These are phyloP conservation scores for Sphaerulina musiva DNA, from an alignment of 2,329 filamentous ascomycete species.

Conservation along the genomic window DNA sequence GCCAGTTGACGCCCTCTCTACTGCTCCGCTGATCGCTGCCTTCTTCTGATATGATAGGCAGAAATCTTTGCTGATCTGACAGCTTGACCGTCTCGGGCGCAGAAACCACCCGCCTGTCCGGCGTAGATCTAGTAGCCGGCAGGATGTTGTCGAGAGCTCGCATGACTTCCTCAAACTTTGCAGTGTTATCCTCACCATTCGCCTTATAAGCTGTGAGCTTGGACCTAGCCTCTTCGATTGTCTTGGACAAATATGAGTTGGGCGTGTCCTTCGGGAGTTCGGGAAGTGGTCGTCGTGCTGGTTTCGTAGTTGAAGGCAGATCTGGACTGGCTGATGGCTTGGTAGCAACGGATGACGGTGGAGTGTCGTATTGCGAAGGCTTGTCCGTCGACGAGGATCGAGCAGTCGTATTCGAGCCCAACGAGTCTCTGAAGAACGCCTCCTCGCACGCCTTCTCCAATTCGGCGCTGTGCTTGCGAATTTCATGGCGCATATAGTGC, in stretches of 20 bases:
- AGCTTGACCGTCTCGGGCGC: constrained; percentile 36
- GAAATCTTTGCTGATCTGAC: constrained; percentile 30
- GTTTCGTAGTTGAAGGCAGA: constrained; percentile 20
- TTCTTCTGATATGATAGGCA: constrained; percentile 51
- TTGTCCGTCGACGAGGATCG: constrained; percentile 33
- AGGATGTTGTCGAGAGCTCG: constrained; percentile 37
- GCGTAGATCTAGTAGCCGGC: constrained; percentile 20
- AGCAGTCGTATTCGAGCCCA: constrained; percentile 47
- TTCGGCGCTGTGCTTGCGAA: constrained; percentile 74
- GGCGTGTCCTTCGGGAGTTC: constrained; percentile 43
- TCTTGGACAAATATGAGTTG: constrained; percentile 48
- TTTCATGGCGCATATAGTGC: constrained; percentile 63
- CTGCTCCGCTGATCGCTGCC: constrained; percentile 27
- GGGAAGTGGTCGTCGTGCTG: constrained; percentile 39
- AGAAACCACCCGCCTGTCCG: constrained; percentile 41
- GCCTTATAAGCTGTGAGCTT: constrained; percentile 49
- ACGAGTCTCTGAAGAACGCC: constrained; percentile 69
- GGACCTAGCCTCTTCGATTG: constrained; percentile 53
- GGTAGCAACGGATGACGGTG: constrained; percentile 42
- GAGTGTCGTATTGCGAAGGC: constrained; percentile 21
- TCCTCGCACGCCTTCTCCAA: constrained; percentile 88
- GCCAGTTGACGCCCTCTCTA: constrained; percentile 34
- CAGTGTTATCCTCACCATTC: constrained; percentile 42
- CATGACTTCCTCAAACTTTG: constrained; percentile 55
- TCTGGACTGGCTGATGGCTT: constrained; percentile 24